Evolutionary conservation across 768 basidiomycete genomes (phyloP), one percentile per base, ranked within the genome.

Genomic region (Boletus bicolor): DNA sequence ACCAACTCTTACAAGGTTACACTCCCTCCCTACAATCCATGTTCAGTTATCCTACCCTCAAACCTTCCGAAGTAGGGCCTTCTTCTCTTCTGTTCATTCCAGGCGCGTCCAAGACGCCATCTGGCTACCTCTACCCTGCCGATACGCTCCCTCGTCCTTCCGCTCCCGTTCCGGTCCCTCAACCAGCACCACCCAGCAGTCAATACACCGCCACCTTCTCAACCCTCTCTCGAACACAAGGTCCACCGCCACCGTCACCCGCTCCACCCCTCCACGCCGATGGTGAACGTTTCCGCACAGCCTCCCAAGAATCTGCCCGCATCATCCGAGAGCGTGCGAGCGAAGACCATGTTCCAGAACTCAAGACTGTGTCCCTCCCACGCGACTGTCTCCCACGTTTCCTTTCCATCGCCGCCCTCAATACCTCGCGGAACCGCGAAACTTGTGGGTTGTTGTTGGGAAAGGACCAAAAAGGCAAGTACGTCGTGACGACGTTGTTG

Each of bases 381-480:
- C 75, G 83, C 7, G 83, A 86, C 21, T 84, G 87, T 55, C 77
- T 94, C n/a, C 76, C 80, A 3, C 79, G 85, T 3, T 96, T 96
- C 74, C 70, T 92, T 5, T 78, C 81, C 14, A 86, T 93, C 49
- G 93, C 93, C 1, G 78, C 80, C 26, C 78, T 84, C 28, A 95
- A 95, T 67, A 97, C 93, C 15, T 75, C 77, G 47, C 75, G 79
- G 67, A 91, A 92, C 62, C 76, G 81, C 50, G 93, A 97, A 75
- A 97, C 93, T 1, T 94, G 93, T 68, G 93, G 91, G 36, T 64
- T 96, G 51, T 70, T 97, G 42, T 72, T 95, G 7, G 93, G 93
- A n/a, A 85, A 78, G 68, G 75, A 76, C 55, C 69, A 74, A 53
- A 82, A 82, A 30, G 77, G 76, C 64, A 83, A 81, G 68, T 92